Conservation (phyloP, 2,329 filamentous ascomycete genomes). For the Fusarium staphyleae region DNA sequence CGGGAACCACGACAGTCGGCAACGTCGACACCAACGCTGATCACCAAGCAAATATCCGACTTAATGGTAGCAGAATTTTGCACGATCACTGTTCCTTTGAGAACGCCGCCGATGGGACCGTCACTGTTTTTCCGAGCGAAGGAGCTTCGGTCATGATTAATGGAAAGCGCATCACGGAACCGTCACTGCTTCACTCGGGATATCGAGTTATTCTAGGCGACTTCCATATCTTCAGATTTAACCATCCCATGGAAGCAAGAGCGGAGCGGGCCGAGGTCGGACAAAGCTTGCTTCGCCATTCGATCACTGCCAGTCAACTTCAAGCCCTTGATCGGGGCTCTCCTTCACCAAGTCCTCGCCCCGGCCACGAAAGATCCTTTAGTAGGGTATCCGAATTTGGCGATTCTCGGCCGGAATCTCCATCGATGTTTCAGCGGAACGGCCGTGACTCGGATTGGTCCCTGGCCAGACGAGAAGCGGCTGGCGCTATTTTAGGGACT, state of each 20-base stretch:
- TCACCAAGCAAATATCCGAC: conserved; percentile 81
- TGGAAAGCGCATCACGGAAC: conserved; percentile 85
- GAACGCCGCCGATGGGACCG: conserved; percentile 82
- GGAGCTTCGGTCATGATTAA: conserved; percentile 99
- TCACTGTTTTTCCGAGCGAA: conserved; percentile 88
- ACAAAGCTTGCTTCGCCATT: conserved; percentile 86
- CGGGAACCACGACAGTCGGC: conserved; percentile 90
- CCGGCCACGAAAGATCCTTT: conserved; percentile 77
- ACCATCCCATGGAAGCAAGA: conserved; percentile 93
- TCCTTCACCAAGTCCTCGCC: conserved; percentile 69
- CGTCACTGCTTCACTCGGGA: conserved; percentile 86
- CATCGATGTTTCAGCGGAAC: conserved; percentile 68
- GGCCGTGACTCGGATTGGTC: conserved; percentile 93
- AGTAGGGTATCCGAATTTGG: conserved; percentile 84
- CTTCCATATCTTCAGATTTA: conserved; percentile 99
- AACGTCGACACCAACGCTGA: conserved; percentile 86
- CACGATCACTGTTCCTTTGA: conserved; percentile 94
- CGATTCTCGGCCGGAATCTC: conserved; percentile 80
- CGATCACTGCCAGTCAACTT: conserved; percentile 69
- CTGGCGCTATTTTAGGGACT: conserved; percentile 84
- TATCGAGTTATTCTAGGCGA: conserved; percentile 96
- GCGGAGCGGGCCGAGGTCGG: conserved; percentile 85
- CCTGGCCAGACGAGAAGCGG: conserved; percentile 91
- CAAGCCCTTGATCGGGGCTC: conserved; percentile 62
- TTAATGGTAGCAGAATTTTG: conserved; percentile 93